Conservation (phyloP, 371 early-diverging fungal species). For the Parasitella parasitica region DNA sequence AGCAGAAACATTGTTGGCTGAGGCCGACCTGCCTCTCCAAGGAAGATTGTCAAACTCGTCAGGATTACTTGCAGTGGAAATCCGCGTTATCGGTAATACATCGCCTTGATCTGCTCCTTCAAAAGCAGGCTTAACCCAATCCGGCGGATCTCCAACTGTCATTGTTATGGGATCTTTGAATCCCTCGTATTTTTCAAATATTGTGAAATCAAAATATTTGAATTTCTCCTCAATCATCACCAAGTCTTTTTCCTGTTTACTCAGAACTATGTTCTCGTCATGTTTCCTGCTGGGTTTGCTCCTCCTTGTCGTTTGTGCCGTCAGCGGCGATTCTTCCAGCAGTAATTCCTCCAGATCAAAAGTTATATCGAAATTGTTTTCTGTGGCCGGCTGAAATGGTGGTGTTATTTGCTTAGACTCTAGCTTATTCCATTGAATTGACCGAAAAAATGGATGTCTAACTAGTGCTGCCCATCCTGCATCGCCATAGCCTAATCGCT, state of each 20-base stretch:
- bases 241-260: slow-evolving; percentile 42
- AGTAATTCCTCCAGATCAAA: slow-evolving; percentile 92
- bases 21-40: slow-evolving; percentile 37
- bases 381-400: slow-evolving; percentile 61
- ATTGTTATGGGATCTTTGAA: slow-evolving; percentile 61
- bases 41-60: slow-evolving; percentile 5
- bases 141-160: slow-evolving; percentile 71
- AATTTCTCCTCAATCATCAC: slow-evolving; percentile 61
- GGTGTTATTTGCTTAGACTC: slow-evolving; percentile 50
- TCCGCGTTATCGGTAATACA: slow-evolving; percentile 45
- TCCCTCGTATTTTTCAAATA: slow-evolving; percentile 67
- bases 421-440: slow-evolving; percentile 49
- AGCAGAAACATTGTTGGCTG: slow-evolving; percentile 31
- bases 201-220: slow-evolving; percentile 63
- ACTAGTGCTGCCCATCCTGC: slow-evolving; percentile 46
- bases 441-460: slow-evolving; percentile 54
- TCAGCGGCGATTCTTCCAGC: slow-evolving; percentile 81
- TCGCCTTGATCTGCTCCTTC: slow-evolving; percentile 54
- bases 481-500: slow-evolving; percentile 52
- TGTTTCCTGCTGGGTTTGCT: slow-evolving; percentile 6
- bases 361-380: slow-evolving; percentile 90
- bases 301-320: slow-evolving; percentile 9
- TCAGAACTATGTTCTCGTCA: not conserved
- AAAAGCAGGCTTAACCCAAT: slow-evolving; percentile 68
- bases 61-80: slow-evolving; percentile 20